Evolutionary conservation across 1,284 basidiomycete genomes (phyloP).

Genomic region (Puccinia sorghi): DNA sequence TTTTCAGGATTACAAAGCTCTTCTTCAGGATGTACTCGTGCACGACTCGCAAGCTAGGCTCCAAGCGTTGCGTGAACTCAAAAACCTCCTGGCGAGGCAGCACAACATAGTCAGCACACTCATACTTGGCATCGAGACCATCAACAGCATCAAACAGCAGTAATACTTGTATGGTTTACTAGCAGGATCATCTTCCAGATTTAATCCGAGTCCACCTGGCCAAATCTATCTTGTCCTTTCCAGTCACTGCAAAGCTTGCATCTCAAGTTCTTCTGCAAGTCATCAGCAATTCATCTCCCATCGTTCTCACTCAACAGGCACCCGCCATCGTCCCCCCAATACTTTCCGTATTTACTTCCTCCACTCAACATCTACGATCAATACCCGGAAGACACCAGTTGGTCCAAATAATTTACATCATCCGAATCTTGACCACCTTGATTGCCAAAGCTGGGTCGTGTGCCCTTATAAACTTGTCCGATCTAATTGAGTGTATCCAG

Average conservation of each 20-base stretch:
- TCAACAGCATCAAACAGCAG: not conserved
- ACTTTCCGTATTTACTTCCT: slow-evolving; percentile 8
- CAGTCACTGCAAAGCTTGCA: slow-evolving; percentile 20
- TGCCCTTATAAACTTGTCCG: slow-evolving; percentile 36
- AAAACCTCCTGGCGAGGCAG: not conserved
- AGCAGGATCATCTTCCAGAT: not conserved
- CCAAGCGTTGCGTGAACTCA: slow-evolving; percentile 18
- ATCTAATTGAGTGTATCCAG: slow-evolving; percentile 31
- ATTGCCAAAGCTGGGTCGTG: slow-evolving; percentile 35
- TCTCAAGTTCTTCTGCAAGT: slow-evolving; percentile 46
- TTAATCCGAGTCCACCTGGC: slow-evolving; percentile 2
- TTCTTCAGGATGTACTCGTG: not conserved
- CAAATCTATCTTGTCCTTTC: slow-evolving; percentile 12
- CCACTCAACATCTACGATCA: slow-evolving; percentile 3
- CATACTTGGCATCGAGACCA: not conserved
- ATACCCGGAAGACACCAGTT: slow-evolving; percentile 18
- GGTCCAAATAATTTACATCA: slow-evolving; percentile 20
- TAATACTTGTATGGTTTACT: not conserved
- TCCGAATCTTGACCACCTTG: slow-evolving; percentile 35
- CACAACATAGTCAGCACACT: not conserved
- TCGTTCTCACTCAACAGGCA: slow-evolving; percentile 21
- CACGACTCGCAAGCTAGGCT: not conserved
- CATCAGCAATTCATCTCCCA: slow-evolving; percentile 39
- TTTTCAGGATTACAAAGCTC: not conserved
- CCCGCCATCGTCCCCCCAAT: slow-evolving; percentile 28